Evolutionary conservation across 257 asterid genomes (phyloP).

Genomic region (Capsicum chinense): DNA sequence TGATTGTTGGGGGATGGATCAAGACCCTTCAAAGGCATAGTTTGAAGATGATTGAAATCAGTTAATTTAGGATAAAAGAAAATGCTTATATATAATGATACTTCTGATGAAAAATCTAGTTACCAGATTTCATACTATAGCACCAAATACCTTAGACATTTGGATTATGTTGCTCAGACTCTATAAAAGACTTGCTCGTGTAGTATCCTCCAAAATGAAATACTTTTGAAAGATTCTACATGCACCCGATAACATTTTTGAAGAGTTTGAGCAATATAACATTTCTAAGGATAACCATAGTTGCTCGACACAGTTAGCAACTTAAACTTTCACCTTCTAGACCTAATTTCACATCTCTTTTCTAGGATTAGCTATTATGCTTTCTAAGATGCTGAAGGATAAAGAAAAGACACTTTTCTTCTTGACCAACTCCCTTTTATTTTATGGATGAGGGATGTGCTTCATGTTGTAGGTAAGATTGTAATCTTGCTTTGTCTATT

Average conservation of each 20-base stretch:
- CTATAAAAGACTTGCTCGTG: no score
- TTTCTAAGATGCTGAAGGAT: slow-evolving; percentile 77
- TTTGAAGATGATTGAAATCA: background rate
- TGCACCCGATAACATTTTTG: no score
- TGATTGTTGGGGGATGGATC: background rate
- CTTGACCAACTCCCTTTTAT: slow-evolving; percentile 89
- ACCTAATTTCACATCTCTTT: slow-evolving; percentile 13
- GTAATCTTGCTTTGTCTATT: slow-evolving; percentile 22
- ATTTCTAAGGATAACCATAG: slow-evolving; percentile 50
- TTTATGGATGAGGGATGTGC: slow-evolving; percentile 96
- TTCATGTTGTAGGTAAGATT: slow-evolving; percentile 79
- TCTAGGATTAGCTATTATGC: slow-evolving; percentile 73
- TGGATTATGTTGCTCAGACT: no score
- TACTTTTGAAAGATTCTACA: slow-evolving; percentile 64
- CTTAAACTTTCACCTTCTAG: background rate
- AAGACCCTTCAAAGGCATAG: background rate
- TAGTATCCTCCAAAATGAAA: slow-evolving; percentile 21
- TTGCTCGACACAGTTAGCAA: background rate
- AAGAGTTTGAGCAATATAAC: no score
- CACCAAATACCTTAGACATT: no score
- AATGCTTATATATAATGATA: background rate
- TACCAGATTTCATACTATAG: no score
- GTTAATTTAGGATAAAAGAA: background rate
- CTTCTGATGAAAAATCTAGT: no score
- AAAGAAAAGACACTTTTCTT: slow-evolving; percentile 92